Evolutionary conservation across 441 rosid genomes (phyloP).

Genomic region (Mallotus repandus): DNA sequence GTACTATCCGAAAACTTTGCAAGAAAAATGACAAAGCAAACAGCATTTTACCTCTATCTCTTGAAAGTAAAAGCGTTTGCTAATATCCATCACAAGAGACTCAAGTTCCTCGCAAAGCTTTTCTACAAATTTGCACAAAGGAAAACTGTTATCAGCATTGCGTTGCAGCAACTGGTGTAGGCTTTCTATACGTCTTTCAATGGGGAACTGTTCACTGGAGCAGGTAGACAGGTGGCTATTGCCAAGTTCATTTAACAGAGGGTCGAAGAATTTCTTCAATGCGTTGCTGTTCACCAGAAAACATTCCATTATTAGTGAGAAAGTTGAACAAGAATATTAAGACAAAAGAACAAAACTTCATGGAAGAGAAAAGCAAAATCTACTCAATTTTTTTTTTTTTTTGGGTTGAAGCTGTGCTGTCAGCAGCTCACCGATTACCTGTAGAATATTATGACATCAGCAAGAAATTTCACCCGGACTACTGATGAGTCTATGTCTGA

Average conservation of each 20-base stretch:
- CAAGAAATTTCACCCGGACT: constrained; percentile 60
- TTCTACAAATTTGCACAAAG: constrained; percentile 35
- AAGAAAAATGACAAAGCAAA: constrained; percentile 2
- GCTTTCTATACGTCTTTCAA: constrained; percentile 40
- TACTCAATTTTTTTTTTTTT: not conserved
- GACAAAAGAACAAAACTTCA: not conserved
- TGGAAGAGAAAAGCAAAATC: not conserved
- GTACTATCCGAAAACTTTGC: not conserved
- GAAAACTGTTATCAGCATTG: constrained; percentile 27
- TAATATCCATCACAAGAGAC: constrained; percentile 37
- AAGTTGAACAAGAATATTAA: not conserved
- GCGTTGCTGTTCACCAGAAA: constrained; percentile 55
- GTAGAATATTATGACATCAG: constrained; percentile 67
- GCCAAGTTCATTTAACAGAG: constrained; percentile 40
- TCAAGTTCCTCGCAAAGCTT: constrained; percentile 51
- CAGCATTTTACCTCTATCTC: constrained; percentile 52
- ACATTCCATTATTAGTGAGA: not conserved
- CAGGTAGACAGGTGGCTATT: constrained; percentile 8
- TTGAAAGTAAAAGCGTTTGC: constrained; percentile 42
- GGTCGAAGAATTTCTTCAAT: constrained; percentile 56
- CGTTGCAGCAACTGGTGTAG: constrained; percentile 49
- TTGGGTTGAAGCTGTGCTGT: not conserved
- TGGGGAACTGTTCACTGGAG: constrained; percentile 30
- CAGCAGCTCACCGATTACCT: constrained; percentile 42
- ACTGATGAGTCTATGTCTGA: constrained; percentile 37